Evolutionary conservation across 371 early-diverging fungal genomes (phyloP).

Genomic region (Mucor irregularis): DNA sequence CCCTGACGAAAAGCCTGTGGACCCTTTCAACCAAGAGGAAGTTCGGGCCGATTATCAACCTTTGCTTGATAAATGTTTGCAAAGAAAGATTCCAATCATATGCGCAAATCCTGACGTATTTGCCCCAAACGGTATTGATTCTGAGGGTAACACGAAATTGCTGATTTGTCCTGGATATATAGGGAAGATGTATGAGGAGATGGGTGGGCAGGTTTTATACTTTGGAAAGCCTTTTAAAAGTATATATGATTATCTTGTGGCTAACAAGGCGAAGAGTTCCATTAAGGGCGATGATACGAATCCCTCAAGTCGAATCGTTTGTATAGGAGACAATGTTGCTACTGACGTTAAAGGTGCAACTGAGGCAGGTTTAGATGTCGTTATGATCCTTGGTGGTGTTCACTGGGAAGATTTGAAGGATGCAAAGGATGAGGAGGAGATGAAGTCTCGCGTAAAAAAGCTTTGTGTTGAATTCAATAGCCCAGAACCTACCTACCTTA

Average conservation of each 20-base stretch:
- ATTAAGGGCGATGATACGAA: background rate
- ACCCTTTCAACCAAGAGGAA: conserved; percentile 23
- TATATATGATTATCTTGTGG: conserved; percentile 37
- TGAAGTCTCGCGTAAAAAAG: conserved; percentile 11
- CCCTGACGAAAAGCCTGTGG: conserved; percentile 16
- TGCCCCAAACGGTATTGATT: conserved; percentile 41
- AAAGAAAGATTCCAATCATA: conserved; percentile 30
- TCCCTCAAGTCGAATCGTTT: conserved; percentile 19
- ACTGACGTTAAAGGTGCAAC: conserved; percentile 47
- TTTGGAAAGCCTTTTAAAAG: conserved; percentile 49
- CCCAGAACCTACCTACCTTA: conserved; percentile 32
- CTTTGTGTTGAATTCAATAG: conserved; percentile 21
- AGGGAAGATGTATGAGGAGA: conserved; percentile 39
- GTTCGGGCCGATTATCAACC: conserved; percentile 34
- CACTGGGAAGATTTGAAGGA: conserved; percentile 31
- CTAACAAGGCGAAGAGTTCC: conserved; percentile 5
- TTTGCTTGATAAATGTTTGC: conserved; percentile 25
- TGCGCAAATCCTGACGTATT: conserved; percentile 51
- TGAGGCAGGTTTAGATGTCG: conserved; percentile 37
- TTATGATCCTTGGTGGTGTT: conserved; percentile 54
- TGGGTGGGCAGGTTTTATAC: conserved; percentile 46
- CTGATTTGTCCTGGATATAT: conserved; percentile 43
- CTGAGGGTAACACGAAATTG: conserved; percentile 29
- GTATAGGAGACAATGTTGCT: conserved; percentile 46
- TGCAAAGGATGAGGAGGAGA: conserved; percentile 15